Evolutionary conservation across 129 eudicot genomes (phyloP), one percentile per base, ranked within the genome.

Genomic region (Glebionis coronaria): DNA sequence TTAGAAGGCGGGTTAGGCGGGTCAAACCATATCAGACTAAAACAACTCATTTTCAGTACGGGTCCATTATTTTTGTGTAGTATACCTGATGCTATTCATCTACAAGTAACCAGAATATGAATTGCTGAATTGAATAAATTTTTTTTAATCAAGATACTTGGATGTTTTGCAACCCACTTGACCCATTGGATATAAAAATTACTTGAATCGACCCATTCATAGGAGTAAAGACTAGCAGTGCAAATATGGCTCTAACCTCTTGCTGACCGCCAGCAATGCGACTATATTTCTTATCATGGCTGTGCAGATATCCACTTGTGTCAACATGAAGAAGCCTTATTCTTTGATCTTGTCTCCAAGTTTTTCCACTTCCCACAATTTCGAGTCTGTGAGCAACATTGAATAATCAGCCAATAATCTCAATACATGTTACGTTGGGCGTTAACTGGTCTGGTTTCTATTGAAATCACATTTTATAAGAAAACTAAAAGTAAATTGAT

Each of bases 221-320:
- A n/a, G n/a, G n/a, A n/a, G n/a, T n/a, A n/a, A n/a, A n/a, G n/a
- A n/a, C n/a, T n/a, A n/a, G n/a, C n/a, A 23, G 65, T 20, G 38
- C 3, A 12, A 68, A 15, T 25, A 29, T 63, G 44, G 28, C 7
- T 55, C 82, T 83, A 60, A 94, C 99, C 99, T 94, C 99, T 84
- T 89, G 99, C 77, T 94, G 99, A 12, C 97, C 97, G 13, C 95
- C 99, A 55, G 90, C 93, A 63, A 89, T 94, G 38, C 99, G 97
- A 56, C 73, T 75, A 81, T 81, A 94, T 81, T 89, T 94, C 90
- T 94, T 94, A 84, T 94, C 79, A 71, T 94, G 99, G 71, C 97
- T 94, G 81, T 94, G 99, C 56, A 94, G 85, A 77, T 94, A 89
- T 35, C 96, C 98, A 8, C 88, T 76, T 23, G 98, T 92, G 71